Percentiles rank a stretch among this genome's conserved stretches.
Conservation (phyloP, 371 early-diverging fungal species). For the Furculomyces boomerangus region DNA sequence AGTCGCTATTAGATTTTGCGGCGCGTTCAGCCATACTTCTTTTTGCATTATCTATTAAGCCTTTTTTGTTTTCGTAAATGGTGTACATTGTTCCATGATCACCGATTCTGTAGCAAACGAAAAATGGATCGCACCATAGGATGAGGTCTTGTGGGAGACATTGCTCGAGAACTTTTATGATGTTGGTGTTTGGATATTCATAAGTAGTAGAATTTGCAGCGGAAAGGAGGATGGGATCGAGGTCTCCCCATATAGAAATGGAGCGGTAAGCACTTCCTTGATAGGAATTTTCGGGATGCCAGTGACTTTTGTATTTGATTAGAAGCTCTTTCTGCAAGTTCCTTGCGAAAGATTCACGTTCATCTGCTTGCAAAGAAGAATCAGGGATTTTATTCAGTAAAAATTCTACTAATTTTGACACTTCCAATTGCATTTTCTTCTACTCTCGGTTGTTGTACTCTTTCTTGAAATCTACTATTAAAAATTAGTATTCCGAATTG, state of each 20-base stretch:
- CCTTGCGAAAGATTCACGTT: slow-evolving; percentile 19
- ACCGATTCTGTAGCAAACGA: slow-evolving; percentile 50
- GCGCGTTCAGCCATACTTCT: slow-evolving; percentile 17
- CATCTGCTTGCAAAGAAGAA: slow-evolving; percentile 16
- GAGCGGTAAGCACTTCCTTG: slow-evolving; percentile 57
- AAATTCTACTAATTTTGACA: slow-evolving; percentile 33
- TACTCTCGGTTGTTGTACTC: too few species aligned
- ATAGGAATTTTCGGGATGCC: slow-evolving; percentile 41
- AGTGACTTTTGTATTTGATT: slow-evolving; percentile 34
- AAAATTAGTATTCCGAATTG: too few species aligned
- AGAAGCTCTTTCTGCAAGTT: slow-evolving; percentile 20
- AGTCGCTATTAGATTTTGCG: slow-evolving; percentile 15
- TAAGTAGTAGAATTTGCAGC: slow-evolving; percentile 30
- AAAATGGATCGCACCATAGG: slow-evolving; percentile 58
- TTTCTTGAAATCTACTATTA: too few species aligned
- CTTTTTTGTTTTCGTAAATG: slow-evolving; percentile 37
- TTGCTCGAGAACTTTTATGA: slow-evolving; percentile 23
- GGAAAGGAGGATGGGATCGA: slow-evolving; percentile 34
- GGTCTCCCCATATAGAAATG: slow-evolving; percentile 41
- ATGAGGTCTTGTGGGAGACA: slow-evolving; percentile 50
- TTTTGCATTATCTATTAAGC: slow-evolving; percentile 17
- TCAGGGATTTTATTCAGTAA: slow-evolving; percentile 28
- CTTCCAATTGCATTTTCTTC: slow-evolving; percentile 38
- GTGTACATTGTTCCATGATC: slow-evolving; percentile 48
- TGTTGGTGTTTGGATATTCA: too few species aligned